Percentiles rank a stretch among this genome's conserved stretches.
Conservation (phyloP, 1,284 basidiomycete genomes). For the Cryptococcus wingfieldii region DNA sequence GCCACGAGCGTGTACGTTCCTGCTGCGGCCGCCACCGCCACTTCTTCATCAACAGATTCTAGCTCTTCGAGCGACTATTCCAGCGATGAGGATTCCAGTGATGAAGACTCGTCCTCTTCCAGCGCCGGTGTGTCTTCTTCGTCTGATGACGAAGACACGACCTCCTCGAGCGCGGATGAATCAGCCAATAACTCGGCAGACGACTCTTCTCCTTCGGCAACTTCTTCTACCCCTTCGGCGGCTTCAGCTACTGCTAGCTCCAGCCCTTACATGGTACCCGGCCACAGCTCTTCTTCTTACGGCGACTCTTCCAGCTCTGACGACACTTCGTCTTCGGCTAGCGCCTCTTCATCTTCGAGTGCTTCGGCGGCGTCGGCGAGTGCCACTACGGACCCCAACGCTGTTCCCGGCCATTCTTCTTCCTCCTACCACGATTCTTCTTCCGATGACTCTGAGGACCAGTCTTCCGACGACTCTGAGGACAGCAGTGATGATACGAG, state of each 20-base stretch:
- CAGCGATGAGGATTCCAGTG: conserved; percentile 8
- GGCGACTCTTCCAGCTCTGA: not conserved
- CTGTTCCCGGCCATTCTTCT: conserved; percentile 3
- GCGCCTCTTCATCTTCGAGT: not conserved
- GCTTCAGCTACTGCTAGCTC: not conserved
- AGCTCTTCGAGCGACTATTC: conserved; percentile 10
- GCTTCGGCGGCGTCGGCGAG: not conserved
- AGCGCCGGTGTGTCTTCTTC: conserved; percentile 2
- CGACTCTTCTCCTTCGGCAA: not conserved
- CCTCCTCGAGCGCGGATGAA: conserved; percentile 12
- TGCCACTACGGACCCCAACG: not conserved
- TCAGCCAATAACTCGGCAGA: conserved; percentile 2
- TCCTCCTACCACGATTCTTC: conserved; percentile 5
- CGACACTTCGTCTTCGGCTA: not conserved
- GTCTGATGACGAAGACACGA: not conserved
- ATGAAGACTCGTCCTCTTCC: conserved; percentile 2
- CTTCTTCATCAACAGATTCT: conserved; percentile 2
- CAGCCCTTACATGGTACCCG: not conserved
- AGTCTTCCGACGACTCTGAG: conserved; percentile 2
- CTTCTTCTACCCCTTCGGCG: not conserved
- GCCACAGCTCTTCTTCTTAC: not conserved
- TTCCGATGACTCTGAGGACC: conserved; percentile 1
- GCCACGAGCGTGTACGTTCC: conserved; percentile 26
- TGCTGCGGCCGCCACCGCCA: conserved; percentile 8
- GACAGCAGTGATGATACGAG: conserved; percentile 1